Conservation (phyloP, 2,329 filamentous ascomycete species). For the Shiraia sp. region DNA sequence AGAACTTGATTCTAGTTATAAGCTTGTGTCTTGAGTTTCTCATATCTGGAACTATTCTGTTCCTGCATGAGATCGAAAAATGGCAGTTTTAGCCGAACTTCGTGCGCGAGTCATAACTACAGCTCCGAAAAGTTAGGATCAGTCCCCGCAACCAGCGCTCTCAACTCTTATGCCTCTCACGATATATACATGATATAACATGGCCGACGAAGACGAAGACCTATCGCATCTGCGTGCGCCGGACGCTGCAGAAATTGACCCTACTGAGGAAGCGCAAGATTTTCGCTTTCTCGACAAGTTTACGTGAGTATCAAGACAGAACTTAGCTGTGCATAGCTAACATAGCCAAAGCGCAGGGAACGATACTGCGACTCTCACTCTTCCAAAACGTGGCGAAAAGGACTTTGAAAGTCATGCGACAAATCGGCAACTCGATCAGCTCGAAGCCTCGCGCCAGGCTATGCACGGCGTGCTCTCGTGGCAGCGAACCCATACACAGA, state of each 20-base stretch:
- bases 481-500: constrained; percentile 73
- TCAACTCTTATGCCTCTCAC: neutral
- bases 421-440: constrained; percentile 72
- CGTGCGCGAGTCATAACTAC: constrained; percentile 14
- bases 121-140: constrained; percentile 3
- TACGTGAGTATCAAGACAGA: constrained; percentile 47
- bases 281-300: constrained; percentile 72
- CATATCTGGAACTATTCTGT: too few species aligned
- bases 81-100: constrained; percentile 17
- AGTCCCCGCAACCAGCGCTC: constrained; percentile 1
- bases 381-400: constrained; percentile 91
- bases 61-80: too few species aligned
- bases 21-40: too few species aligned
- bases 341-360: constrained; percentile 18
- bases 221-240: constrained; percentile 27
- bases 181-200: constrained; percentile 8
- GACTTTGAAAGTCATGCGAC: constrained; percentile 96
- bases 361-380: constrained; percentile 51
- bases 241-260: constrained; percentile 48
- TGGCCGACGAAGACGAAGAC: constrained; percentile 45
- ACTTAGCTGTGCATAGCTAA: constrained; percentile 4
- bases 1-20: too few species aligned
- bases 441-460: constrained; percentile 80
- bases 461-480: constrained; percentile 87
- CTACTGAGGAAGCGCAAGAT: constrained; percentile 82